phyloP scores from a whole-genome alignment of 495 filamentous ascomycete genomes.

The Staphylotrichum longicolle region DNA sequence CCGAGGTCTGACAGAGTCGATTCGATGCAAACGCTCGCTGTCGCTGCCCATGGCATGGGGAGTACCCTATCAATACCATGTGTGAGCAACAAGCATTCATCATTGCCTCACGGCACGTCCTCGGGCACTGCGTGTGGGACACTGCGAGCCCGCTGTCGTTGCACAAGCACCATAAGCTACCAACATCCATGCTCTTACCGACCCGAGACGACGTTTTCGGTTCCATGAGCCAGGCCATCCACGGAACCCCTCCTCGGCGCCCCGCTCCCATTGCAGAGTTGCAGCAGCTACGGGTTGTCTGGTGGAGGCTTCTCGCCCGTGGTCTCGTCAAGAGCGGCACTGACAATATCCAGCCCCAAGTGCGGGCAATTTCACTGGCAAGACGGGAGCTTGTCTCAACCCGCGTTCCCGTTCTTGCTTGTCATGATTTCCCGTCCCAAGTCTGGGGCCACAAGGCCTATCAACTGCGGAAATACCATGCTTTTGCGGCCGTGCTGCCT shows the following conservation, averaged over 20 bases:
- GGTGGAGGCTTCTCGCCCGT: background rate
- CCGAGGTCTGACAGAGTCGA: no score
- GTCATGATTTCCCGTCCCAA: background rate
- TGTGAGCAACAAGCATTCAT: no score
- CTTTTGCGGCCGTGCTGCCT: constrained; percentile 10
- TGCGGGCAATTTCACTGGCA: background rate
- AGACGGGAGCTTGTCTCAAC: background rate
- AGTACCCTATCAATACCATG: no score
- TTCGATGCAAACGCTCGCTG: no score
- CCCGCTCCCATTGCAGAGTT: background rate
- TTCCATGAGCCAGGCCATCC: constrained; percentile 16
- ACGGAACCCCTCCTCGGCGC: constrained; percentile 8
- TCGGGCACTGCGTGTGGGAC: background rate
- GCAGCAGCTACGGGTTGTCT: background rate
- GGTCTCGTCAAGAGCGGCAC: background rate
- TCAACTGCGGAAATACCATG: background rate
- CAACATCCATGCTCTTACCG: constrained; percentile 9
- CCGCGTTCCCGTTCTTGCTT: background rate
- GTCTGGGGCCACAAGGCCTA: background rate
- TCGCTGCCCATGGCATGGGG: no score
- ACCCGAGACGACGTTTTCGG: constrained; percentile 28
- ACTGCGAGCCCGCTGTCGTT: background rate
- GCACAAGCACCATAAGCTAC: constrained; percentile 4
- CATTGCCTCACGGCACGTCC: background rate
- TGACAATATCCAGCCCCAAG: background rate